Base-by-base conservation (phyloP, 441 rosid genomes). In the Arabidopsis hybrid region DNA sequence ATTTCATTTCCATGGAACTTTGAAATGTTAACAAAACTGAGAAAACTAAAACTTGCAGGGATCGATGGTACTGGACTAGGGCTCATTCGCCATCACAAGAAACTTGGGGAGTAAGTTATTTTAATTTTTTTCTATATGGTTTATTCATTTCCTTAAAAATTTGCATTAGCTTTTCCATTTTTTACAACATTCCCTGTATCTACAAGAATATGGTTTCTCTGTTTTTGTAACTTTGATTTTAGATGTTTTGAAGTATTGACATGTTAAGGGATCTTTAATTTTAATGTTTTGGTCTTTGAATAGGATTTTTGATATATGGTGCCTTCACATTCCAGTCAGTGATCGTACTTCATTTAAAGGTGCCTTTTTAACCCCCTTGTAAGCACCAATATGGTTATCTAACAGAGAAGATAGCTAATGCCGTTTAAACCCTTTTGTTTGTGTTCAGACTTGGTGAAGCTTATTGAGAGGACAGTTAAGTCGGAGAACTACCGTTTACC, bases 51-150 rank as follows among this genome's bases (percentile, higher is more conserved):
- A 42, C 47, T 65, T 72, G 67, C 74, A 95, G 99, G 97, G 35
- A 83, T 88, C 17, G 97, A 95, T 73, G 97, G 99, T 32, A 87
- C 85, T 51, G 99, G 97, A 67, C 85, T 91, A 60, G 99, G 97
- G 31, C 93, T 95, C 57, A 66, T 80, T 43, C 82, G 60, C 62
- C 96, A 95, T 65, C 90, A 89, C 75, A 61, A 78, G 60, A 78
- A 74, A 65, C 88, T 95, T 0, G 93, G 93, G 42, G 83, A 83
- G 97, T 94, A 62, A 76, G 91, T 75, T 4, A 1, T 62, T 58
- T 32, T n/a, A 29, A 26, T 7, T 13, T 17, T 2, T 7, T 17
- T 38, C 16, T 11, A 46, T 32, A 10, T 43, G 35, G 38, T 12
- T 59, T 36, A 36, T 57, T n/a, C n/a, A 8, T 52, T 42, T 29